Evolutionary conservation across 1,284 basidiomycete species (phyloP).

Genomic region (Phlebopus sp.): DNA sequence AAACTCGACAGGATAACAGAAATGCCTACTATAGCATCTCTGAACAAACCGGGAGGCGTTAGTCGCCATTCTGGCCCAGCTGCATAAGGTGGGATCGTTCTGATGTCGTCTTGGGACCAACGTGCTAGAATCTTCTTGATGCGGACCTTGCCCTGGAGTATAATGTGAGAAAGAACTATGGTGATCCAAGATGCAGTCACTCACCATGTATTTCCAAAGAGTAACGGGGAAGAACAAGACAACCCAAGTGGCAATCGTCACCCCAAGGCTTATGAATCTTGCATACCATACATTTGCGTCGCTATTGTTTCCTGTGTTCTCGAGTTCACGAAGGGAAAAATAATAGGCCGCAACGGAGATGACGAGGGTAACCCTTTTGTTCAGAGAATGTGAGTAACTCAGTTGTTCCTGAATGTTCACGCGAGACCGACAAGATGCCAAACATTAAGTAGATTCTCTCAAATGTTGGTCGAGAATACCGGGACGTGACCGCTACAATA

Average conservation of each 20-base stretch:
- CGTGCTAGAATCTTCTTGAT: slow-evolving; percentile 38
- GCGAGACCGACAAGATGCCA: slow-evolving; percentile 38
- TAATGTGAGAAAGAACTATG: neutral
- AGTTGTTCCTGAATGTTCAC: neutral
- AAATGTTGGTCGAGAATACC: slow-evolving; percentile 45
- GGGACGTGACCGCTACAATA: slow-evolving; percentile 38
- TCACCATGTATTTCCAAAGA: slow-evolving; percentile 48
- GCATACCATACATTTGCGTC: slow-evolving; percentile 34
- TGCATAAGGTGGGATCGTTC: slow-evolving; percentile 23
- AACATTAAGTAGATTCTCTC: slow-evolving; percentile 44
- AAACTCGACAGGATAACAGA: neutral
- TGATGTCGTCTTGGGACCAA: slow-evolving; percentile 45
- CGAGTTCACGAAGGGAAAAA: slow-evolving; percentile 29
- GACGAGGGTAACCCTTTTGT: slow-evolving; percentile 38
- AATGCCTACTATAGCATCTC: slow-evolving; percentile 33
- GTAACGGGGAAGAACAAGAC: slow-evolving; percentile 44
- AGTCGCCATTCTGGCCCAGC: slow-evolving; percentile 46
- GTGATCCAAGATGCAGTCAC: slow-evolving; percentile 13
- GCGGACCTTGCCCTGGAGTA: slow-evolving; percentile 41
- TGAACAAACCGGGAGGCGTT: slow-evolving; percentile 42
- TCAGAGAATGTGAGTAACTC: slow-evolving; percentile 3
- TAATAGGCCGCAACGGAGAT: slow-evolving; percentile 42
- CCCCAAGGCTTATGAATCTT: slow-evolving; percentile 37
- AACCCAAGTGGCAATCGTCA: slow-evolving; percentile 39
- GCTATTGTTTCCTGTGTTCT: slow-evolving; percentile 6